Base-by-base conservation (phyloP, 2,329 filamentous ascomycete species). In the Aureobasidium sp. region DNA sequence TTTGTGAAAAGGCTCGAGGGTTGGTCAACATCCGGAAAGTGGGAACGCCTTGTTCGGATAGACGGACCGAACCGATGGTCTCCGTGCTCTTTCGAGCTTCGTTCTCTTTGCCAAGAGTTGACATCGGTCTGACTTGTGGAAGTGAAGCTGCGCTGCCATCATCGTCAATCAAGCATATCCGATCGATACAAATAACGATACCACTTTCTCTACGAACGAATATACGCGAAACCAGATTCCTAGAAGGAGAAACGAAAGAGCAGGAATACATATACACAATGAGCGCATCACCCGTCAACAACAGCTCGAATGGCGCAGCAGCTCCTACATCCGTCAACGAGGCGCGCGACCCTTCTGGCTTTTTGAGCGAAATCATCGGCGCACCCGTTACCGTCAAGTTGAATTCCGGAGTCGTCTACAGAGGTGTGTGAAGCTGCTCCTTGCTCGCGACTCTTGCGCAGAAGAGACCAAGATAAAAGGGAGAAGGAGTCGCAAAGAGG, bases 361-460 rank as follows among this genome's bases (percentile, higher is more conserved):
- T 99, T 76, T 81, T 99, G 64, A 87, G 89, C 75, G 91, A 96
- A 73, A 96, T 99, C 73, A 96, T 96, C 71, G 92, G 93, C 65
- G 90, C 91, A 66, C 86, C 91, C 41, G 94, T 99, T 67, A 95
- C 91, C 1, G 93, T 99, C 68, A 97, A 97, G 79, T 84, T 99
- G 69, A 99, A 99, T 79, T 97, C 92, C n/a, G 94, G 94, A 61
- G 92, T 97, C 64, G 87, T 97, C 66, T 99, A 97, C 83, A 97
- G 94, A 84, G 94, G 93, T 93, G 71, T 43, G 68, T 56, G 32
- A 15, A 8, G 5, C 13, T 12, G 8, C 4, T n/a, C 26, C n/a
- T 20, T 8, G 17, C n/a, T 44, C 20, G 41, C 41, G 41, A 8
- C 10, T 24, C 9, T 44, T 24, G 41, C 41, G 41, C 41, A 44